Conservation (phyloP, 2,329 filamentous ascomycete genomes). For the Colletotrichum cereale region DNA sequence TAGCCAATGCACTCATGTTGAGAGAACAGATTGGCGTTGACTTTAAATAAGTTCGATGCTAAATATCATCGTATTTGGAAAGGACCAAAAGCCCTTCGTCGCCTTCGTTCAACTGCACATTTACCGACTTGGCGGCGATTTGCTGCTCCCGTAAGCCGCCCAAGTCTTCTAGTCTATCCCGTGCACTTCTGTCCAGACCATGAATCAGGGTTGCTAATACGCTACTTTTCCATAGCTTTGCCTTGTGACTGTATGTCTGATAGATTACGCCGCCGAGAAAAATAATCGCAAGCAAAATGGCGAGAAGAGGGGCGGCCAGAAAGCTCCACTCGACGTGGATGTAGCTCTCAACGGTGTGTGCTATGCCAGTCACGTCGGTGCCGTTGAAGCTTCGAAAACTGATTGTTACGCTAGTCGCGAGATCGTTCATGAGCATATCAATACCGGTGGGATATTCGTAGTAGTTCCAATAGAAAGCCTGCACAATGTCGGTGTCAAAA, state of each 20-base stretch:
- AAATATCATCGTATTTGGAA: slow-evolving; percentile 32
- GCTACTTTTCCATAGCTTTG: slow-evolving; percentile 52
- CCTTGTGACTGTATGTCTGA: slow-evolving; percentile 44
- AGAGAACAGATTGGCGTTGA: too few relatives aligned
- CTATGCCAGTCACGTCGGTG: slow-evolving; percentile 46
- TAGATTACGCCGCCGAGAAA: slow-evolving; percentile 48
- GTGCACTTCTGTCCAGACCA: slow-evolving; percentile 48
- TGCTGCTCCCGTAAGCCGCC: slow-evolving; percentile 44
- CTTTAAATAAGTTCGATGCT: background rate
- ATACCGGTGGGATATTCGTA: slow-evolving; percentile 51
- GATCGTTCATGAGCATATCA: slow-evolving; percentile 51
- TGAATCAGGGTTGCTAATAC: slow-evolving; percentile 51
- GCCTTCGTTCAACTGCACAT: slow-evolving; percentile 45
- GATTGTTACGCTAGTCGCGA: slow-evolving; percentile 51
- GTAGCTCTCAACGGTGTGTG: slow-evolving; percentile 48
- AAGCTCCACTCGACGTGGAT: slow-evolving; percentile 54
- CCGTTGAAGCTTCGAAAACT: slow-evolving; percentile 49
- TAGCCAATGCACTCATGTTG: background rate
- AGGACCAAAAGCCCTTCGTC: slow-evolving; percentile 38
- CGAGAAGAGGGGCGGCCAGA: slow-evolving; percentile 48
- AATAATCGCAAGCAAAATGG: slow-evolving; percentile 46
- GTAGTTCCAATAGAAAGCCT: slow-evolving; percentile 56
- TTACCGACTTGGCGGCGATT: slow-evolving; percentile 44
- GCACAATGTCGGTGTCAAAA: slow-evolving; percentile 53
- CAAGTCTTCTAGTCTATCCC: slow-evolving; percentile 43